Evolutionary conservation across 1,139 yeast genomes (phyloP), one percentile per base, ranked within the genome.

Genomic region (Zygoascus meyerae): DNA sequence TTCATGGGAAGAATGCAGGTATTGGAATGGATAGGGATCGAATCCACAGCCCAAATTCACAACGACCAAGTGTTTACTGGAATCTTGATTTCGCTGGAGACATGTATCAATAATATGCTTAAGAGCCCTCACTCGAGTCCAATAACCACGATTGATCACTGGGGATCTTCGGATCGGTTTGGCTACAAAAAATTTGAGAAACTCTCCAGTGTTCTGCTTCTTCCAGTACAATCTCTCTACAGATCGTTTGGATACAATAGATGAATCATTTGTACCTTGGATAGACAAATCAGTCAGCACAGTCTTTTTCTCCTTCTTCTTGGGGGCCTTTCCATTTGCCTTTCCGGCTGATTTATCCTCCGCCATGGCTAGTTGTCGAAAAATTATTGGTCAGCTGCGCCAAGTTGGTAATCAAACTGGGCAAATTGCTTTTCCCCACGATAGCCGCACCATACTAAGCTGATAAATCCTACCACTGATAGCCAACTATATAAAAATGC

Each of bases 11-110:
- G 60, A 61, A 51, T 73, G 75, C 34, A 83, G 64, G 45, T 80
- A 62, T 58, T 83, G 86, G 57, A 83, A 85, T 2, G 95, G 89
- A 51, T 84, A 66, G 2, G 67, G 68, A 51, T 64, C 68, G 52
- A 75, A 86, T 5, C 95, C 95, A 65, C 95, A 85, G 1, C 95
- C 95, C 36, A 86, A 67, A 61, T 85, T 86, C 32, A 86, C 72
- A 3, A 86, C 71, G 31, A 76, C 66, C 35, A 33, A 11, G 21
- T 51, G 56, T 16, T 42, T 52, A 3, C 45, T 42, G 8, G 44
- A 30, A 1, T 17, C 10, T 10, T 11, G 17, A 12, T 39, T 28
- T 15, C 32, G 12, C 5, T 31, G 11, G 12, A 46, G 9, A 16
- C 82, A 77, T 36, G 72, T 66, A 35, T 71, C 60, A 12, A 83